phyloP scores from a whole-genome alignment of 2,329 filamentous ascomycete genomes.

The Fusarium sp. region DNA sequence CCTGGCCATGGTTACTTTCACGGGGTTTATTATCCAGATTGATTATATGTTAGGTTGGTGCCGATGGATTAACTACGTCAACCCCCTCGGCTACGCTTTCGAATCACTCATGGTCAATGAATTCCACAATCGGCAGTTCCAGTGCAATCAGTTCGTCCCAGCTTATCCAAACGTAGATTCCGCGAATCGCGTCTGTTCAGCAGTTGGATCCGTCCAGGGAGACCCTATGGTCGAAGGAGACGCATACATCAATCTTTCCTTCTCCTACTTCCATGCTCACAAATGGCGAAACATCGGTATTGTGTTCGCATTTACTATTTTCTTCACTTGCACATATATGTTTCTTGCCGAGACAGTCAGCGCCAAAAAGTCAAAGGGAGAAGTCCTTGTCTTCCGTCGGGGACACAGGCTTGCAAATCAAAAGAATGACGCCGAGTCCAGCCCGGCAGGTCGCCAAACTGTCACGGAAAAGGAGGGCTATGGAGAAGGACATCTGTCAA shows the following conservation, averaged over 20 bases:
- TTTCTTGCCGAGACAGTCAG: conserved; percentile 75
- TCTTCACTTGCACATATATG: conserved; percentile 73
- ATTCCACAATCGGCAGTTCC: conserved; percentile 75
- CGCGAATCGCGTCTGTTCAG: conserved; percentile 59
- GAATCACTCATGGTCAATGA: conserved; percentile 88
- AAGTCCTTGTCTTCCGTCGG: conserved; percentile 80
- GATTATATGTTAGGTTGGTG: conserved; percentile 84
- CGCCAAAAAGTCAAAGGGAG: conserved; percentile 78
- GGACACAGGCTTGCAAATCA: conserved; percentile 74
- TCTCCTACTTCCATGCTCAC: conserved; percentile 69
- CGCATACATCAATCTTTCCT: conserved; percentile 57
- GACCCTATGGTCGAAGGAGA: conserved; percentile 60
- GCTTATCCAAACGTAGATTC: conserved; percentile 47
- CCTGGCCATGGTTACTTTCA: conserved; percentile 70
- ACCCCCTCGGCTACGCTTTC: conserved; percentile 84
- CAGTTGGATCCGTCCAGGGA: conserved; percentile 63
- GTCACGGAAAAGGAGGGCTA: conserved; percentile 47
- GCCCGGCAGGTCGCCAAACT: conserved; percentile 57
- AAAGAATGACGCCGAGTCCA: conserved; percentile 71
- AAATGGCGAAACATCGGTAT: conserved; percentile 81
- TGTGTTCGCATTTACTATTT: conserved; percentile 72
- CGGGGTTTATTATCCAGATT: conserved; percentile 76
- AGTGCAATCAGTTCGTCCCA: conserved; percentile 58
- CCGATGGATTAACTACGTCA: conserved; percentile 84
- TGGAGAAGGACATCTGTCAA: conserved; percentile 7